Evolutionary conservation across 1,139 yeast species (phyloP).

Genomic region (Sugiyamaella novakii): DNA sequence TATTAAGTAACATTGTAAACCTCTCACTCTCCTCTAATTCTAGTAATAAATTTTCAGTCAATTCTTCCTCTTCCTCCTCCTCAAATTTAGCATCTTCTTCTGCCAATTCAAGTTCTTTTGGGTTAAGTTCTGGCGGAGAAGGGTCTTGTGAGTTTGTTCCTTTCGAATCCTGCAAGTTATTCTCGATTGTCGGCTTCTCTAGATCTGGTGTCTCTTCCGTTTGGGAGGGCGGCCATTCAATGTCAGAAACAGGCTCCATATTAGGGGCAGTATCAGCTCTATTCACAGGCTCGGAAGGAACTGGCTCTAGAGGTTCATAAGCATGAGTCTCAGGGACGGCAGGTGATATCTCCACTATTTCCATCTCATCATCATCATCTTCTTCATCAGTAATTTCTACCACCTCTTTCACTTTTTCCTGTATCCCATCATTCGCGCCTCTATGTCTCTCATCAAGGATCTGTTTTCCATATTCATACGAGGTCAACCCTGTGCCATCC

Average conservation of each 20-base stretch:
- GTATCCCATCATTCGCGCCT: neutral
- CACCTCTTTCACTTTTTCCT: constrained; percentile 15
- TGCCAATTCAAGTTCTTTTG: constrained; percentile 32
- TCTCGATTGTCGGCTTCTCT: neutral
- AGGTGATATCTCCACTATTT: neutral
- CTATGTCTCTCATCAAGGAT: constrained; percentile 17
- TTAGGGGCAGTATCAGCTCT: neutral
- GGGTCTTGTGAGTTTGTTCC: neutral
- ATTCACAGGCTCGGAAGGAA: neutral
- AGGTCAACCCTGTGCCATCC: constrained; percentile 13
- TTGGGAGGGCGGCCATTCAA: constrained; percentile 1
- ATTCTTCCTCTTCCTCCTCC: constrained; percentile 72
- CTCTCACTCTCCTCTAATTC: constrained; percentile 75
- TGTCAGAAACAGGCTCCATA: neutral
- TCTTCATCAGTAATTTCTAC: constrained; percentile 23
- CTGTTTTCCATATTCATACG: constrained; percentile 17
- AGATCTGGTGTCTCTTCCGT: neutral
- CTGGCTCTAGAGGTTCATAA: neutral
- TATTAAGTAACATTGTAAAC: constrained; percentile 55
- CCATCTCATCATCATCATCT: constrained; percentile 15
- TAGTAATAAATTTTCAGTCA: constrained; percentile 59
- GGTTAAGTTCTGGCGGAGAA: neutral
- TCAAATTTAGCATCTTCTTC: constrained; percentile 50
- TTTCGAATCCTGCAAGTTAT: too few species aligned
- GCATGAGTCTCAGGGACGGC: neutral